Evolutionary conservation across 441 rosid species (phyloP), one percentile per base, ranked within the genome.

Genomic region (Erysimum pusillum): DNA sequence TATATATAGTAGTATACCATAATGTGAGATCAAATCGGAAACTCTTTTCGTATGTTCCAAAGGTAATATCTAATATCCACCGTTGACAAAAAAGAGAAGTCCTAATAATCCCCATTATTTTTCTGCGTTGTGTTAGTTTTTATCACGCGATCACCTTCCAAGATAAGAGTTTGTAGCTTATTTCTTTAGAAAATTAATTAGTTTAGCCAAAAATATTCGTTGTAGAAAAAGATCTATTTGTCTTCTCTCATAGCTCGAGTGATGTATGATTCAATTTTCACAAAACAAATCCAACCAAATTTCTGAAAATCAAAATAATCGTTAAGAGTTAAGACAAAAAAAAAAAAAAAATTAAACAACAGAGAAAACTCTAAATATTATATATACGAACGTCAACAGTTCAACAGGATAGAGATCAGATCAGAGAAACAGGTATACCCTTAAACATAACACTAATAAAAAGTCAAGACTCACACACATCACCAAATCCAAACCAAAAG

Each of bases 401-500:
- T 63, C 54, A 15, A 63, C 54, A 63, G 44, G 20, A 44, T 44
- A 25, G 14, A 38, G 31, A 18, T n/a, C n/a, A n/a, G 32, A 13
- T 20, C 2, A 20, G 34, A 61, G 34, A 45, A 42, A 25, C 36
- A 44, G 5, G 9, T 5, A 63, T 5, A 63, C 38, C 25, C 53
- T n/a, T 5, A 4, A 52, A 28, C 9, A 63, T 28, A 31, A 63
- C 14, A 28, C 53, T 25, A 20, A 8, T 2, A 28, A 63, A 17
- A 67, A 44, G 75, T 67, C 67, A 68, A 74, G 51, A 74, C 76
- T 39, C 82, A 69, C 79, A 74, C 79, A 74, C 78, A 63, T 52
- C 74, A 74, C 79, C 75, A 79, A 79, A 79, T 74, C 82, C 78
- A 62, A 68, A 78, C 54, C 71, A 17, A 11, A 18, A 25, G 66